Conservation (phyloP, 2,329 filamentous ascomycete species). For the Dactylellina cionopaga region DNA sequence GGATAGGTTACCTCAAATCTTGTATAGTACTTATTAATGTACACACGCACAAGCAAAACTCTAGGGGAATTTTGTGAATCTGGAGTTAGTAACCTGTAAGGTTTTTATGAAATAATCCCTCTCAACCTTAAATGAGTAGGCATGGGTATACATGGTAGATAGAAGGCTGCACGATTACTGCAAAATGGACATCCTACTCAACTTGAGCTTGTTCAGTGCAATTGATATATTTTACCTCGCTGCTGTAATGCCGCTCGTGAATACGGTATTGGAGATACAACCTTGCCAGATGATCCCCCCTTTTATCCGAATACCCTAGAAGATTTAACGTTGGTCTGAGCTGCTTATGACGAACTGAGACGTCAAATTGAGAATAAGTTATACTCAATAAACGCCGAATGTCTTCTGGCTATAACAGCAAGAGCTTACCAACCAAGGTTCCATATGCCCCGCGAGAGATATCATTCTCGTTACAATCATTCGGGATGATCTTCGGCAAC, state of each 20-base stretch:
- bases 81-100: no score
- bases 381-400: neutral
- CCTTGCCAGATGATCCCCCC: neutral
- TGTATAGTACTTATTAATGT: no score
- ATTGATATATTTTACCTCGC: neutral
- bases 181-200: no score
- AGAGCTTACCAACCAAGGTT: neutral
- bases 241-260: neutral
- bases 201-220: no score
- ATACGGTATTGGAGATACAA: neutral
- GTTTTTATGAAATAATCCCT: no score
- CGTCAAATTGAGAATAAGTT: neutral
- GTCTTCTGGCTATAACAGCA: neutral
- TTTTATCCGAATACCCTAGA: constrained; percentile 6
- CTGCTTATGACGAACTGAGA: neutral
- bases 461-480: neutral
- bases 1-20: no score
- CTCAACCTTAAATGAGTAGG: no score
- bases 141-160: no score
- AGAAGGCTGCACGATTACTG: no score
- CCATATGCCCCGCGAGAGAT: constrained; percentile 7
- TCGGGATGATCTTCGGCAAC: neutral
- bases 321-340: constrained; percentile 1
- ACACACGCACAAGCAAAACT: no score
- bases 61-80: no score